Base-by-base conservation (phyloP, 2,329 filamentous ascomycete genomes). In the Aspergillus sp. region DNA sequence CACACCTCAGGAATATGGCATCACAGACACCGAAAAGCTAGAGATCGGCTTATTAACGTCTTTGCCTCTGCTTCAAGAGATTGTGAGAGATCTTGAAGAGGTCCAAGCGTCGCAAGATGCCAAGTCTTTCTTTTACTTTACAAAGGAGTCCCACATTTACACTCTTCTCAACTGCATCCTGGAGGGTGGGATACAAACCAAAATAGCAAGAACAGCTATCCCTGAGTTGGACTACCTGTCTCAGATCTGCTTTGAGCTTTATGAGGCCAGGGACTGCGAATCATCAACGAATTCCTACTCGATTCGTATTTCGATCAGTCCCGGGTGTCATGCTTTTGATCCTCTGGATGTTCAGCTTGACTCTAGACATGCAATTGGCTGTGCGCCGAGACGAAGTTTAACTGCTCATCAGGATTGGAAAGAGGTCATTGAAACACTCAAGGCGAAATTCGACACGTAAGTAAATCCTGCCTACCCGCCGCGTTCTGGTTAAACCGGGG, bases 101-200 rank as follows among this genome's bases (percentile, higher is more conserved):
- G 92, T 98, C 76, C 95, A 99, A 77, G 94, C 95, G 3, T 96
- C 91, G 0, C 89, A 94, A 55, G 91, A 96, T 66, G 92, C 93
- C 49, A 97, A 97, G 73, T 94, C 90, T 1, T 98, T 98, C 81
- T 91, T 98, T 78, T 99, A 99, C 80, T 99, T 99, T 77, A 99
- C 95, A 64, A 99, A 99, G 77, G 95, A 99, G 77, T 96, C 92
- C 0, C 95, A 99, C 75, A 97, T 99, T 64, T 99, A 99, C 79
- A 99, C 95, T 5, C 84, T 99, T 5, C 85, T 99, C 59, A 99
- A 99, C 76, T 98, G 94, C 75, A 98, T 99, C 67, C 85, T 99
- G 26, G 95, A 99, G 75, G 95, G 96, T 61, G 96, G 95, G 31
- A 91, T 99, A 65, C 90, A 96, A 72, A 97, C 94, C 24, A 99